Conservation (phyloP, 306 rosid species). For the Quercus bicolor region DNA sequence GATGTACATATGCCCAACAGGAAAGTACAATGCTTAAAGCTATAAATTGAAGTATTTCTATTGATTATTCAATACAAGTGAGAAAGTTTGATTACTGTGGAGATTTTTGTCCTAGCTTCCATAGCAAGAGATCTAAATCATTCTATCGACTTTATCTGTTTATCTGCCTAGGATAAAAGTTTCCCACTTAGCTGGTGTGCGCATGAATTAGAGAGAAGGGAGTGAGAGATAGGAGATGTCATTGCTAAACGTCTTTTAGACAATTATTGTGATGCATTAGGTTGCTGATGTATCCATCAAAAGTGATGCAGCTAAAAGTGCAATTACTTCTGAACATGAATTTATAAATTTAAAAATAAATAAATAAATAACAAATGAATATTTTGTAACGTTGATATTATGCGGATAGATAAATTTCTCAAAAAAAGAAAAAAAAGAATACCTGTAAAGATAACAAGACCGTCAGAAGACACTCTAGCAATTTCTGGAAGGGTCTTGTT, state of each 20-base stretch:
- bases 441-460: slow-evolving; percentile 77
- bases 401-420: neutral
- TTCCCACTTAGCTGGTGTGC: neutral
- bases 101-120: neutral
- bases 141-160: too few species aligned
- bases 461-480: slow-evolving; percentile 72
- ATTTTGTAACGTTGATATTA: neutral
- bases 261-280: neutral
- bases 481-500: slow-evolving; percentile 87
- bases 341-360: neutral
- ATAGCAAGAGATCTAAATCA: too few species aligned
- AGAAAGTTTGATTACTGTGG: neutral
- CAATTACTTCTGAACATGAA: neutral
- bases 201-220: neutral
- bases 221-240: neutral
- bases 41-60: neutral
- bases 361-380: too few species aligned
- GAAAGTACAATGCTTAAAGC: neutral
- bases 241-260: neutral
- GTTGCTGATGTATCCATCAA: neutral
- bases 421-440: neutral
- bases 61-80: neutral
- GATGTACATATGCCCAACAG: neutral
- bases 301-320: neutral
- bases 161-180: too few species aligned